Base-by-base conservation (phyloP, 441 rosid genomes). In the Brassica balearica region DNA sequence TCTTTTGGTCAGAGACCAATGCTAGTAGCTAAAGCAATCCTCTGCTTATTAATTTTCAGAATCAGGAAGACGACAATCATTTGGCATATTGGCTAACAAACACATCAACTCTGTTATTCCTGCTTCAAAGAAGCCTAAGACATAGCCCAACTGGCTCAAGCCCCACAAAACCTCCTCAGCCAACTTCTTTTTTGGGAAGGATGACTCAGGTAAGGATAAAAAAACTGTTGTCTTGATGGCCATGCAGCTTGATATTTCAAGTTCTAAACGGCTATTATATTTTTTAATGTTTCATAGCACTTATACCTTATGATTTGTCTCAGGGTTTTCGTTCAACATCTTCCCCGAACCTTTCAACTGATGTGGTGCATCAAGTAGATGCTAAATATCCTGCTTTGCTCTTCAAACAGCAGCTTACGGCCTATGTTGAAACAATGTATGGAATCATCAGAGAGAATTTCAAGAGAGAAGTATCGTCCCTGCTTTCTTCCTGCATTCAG, bases 371-470 rank as follows among this genome's bases (percentile, higher is more conserved):
- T 29, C 89, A 83, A 83, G 94, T 94, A 70, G 99, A 92, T 76
- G 95, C 97, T 63, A 92, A 87, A 81, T 94, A 91, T 80, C 98
- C 99, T 76, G 98, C 98, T 69, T 81, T 87, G 83, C 93, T 94
- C 78, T 96, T 96, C 76, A 89, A 88, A 90, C 96, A 96, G 84
- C 99, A 96, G 82, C 92, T 96, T 70, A 88, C 96, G 9, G 98
- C 97, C 8, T 92, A 88, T 59, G 93, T 94, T 72, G 99, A 94
- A 82, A 96, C 88, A 15, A 87, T 96, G 62, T 96, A 85, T 80
- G 97, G 97, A 75, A 85, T 96, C 60, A 80, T 92, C 78, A 84
- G 93, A 82, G 99, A 94, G 81, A 92, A 96, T 80, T 59, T 88
- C 75, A 94, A 94, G 87, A 86, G 79, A 83, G 95, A 91, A 34